Evolutionary conservation across 768 basidiomycete genomes (phyloP).

Genomic region (Hericium erinaceus): DNA sequence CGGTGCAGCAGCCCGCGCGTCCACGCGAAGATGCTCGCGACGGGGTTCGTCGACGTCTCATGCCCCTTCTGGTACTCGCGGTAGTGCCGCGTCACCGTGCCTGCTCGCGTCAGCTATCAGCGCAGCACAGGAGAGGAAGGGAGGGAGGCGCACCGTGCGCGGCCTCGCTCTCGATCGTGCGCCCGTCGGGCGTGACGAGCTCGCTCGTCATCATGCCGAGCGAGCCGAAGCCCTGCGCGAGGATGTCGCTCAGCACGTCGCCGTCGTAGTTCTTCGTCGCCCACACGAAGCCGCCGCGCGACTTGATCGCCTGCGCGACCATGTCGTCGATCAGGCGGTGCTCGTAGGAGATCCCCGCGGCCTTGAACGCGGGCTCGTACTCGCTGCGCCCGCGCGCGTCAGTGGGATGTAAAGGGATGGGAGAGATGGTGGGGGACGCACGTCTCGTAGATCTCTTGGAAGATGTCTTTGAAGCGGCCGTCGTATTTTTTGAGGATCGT

Average conservation of each 20-base stretch:
- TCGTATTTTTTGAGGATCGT: constrained; percentile 97
- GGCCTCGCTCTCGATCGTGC: constrained; percentile 89
- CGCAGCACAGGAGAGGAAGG: neutral
- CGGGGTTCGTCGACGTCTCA: constrained; percentile 97
- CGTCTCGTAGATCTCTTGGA: constrained; percentile 90
- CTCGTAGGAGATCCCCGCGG: constrained; percentile 77
- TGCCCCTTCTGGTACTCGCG: constrained; percentile 95
- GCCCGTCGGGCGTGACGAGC: constrained; percentile 89
- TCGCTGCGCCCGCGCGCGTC: constrained; percentile 25
- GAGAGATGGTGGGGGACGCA: constrained; percentile 20
- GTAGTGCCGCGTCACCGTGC: constrained; percentile 93
- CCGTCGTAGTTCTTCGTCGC: constrained; percentile 57
- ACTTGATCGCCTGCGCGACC: constrained; percentile 98
- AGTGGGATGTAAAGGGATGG: no score
- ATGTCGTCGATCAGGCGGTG: constrained; percentile 97
- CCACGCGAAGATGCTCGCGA: constrained; percentile 98
- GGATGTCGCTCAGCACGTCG: constrained; percentile 77
- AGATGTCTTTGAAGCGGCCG: constrained; percentile 98
- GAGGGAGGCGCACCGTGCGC: constrained; percentile 61
- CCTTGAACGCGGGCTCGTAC: constrained; percentile 67
- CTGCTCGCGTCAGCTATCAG: constrained; percentile 20
- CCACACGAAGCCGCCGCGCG: constrained; percentile 76
- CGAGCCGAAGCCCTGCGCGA: constrained; percentile 94
- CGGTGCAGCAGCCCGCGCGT: constrained; percentile 90
- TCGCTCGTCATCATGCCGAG: constrained; percentile 99